Conservation (phyloP, 1,139 yeast species). For the Tardiomyces blankii region DNA sequence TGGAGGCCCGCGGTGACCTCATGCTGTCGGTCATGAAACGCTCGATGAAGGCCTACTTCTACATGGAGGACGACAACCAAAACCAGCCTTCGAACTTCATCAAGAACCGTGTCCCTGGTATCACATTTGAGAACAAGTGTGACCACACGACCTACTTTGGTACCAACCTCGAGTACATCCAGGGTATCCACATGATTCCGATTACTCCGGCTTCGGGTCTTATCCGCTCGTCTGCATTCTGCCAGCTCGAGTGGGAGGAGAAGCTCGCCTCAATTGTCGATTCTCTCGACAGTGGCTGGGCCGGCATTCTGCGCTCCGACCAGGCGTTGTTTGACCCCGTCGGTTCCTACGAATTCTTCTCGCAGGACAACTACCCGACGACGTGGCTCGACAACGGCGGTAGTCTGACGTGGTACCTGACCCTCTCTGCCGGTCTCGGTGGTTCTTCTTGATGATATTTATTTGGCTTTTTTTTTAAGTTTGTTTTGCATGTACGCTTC, state of each 20-base stretch:
- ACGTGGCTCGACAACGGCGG: conserved; percentile 74
- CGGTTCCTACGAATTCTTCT: conserved; percentile 58
- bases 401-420: conserved; percentile 80
- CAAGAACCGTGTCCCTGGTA: conserved; percentile 64
- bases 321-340: conserved; percentile 66
- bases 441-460: conserved; percentile 5
- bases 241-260: conserved; percentile 68
- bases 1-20: conserved; percentile 69
- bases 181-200: conserved; percentile 93
- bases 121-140: conserved; percentile 70
- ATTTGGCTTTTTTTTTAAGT: not conserved
- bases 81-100: conserved; percentile 48
- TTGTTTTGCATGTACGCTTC: not conserved
- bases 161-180: conserved; percentile 64
- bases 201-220: conserved; percentile 74
- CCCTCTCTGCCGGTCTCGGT: conserved; percentile 53
- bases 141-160: conserved; percentile 93
- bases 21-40: conserved; percentile 58
- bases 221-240: conserved; percentile 57
- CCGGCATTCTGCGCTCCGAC: conserved; percentile 70
- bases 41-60: conserved; percentile 53
- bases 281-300: conserved; percentile 69
- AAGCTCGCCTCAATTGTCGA: conserved; percentile 40
- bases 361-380: conserved; percentile 33
- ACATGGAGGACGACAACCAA: conserved; percentile 43